Evolutionary conservation across 352 stramenopile genomes (phyloP), one percentile per base, ranked within the genome.

Genomic region (Phytophthora pini): DNA sequence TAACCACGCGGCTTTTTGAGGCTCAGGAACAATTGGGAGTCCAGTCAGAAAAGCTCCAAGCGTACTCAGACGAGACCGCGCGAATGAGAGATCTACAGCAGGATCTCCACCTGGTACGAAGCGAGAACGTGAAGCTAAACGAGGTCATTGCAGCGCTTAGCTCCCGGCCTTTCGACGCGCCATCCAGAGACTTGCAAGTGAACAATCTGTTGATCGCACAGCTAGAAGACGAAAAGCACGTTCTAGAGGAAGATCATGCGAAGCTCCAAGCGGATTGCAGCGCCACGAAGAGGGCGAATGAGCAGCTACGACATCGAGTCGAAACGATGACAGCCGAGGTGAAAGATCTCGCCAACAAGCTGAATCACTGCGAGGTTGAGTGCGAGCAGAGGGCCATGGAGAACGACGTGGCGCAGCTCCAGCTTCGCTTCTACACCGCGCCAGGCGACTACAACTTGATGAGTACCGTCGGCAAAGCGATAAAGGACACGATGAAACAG

Each of bases 91-190:
- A 77, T 11, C 34, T 90, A 9, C 61, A 75, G 7, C 78, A 77
- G 40, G 83, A 90, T 27, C 31, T 83, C 15, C 79, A 85, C 31
- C 49, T 84, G 4, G 55, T 92, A 5, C 69, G 74, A 1, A 86
- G 67, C n/a, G 83, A 92, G 43, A 90, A 87, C 36, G 5, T 64
- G 0, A 78, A 69, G 41, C 64, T 92, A 27, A 81, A 87, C 56
- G 74, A 86, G 9, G 59, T 75, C 1, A 52, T 90, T 8, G 48
- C 68, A 10, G 68, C 70, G 15, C 68, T 92, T 7, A 88, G 70
- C 27, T 79, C 78, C 8, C 68, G 79, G 6, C 84, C 84, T 9
- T 87, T 92, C 34, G 72, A 87, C 9, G 49, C 49, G 17, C 43
- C 79, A 7, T 72, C 76, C 0, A 61, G 76, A 11, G 76, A 88